A percentile compares a stretch with the other conserved stretches of the same genome.
Conservation (phyloP, 2,329 filamentous ascomycete genomes). For the Metarhizium album region DNA sequence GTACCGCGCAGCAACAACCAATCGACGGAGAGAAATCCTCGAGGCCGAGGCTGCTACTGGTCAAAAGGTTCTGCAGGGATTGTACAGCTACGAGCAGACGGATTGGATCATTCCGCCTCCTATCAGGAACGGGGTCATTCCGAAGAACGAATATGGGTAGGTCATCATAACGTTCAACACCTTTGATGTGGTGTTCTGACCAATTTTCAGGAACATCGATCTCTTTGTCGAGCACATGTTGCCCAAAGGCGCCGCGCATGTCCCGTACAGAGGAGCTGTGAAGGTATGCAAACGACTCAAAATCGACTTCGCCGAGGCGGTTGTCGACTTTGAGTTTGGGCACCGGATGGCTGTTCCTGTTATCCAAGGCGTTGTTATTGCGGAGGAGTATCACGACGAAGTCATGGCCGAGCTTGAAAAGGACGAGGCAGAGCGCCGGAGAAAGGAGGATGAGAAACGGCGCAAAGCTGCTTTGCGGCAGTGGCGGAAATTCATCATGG, state of each 20-base stretch:
- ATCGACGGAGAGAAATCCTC: constrained; percentile 78
- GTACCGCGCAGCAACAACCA: constrained; percentile 80
- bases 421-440: constrained; percentile 62
- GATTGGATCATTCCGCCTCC: constrained; percentile 91
- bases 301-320: constrained; percentile 87
- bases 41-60: constrained; percentile 72
- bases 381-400: constrained; percentile 62
- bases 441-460: constrained; percentile 76
- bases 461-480: constrained; percentile 60
- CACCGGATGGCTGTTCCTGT: constrained; percentile 89
- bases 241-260: constrained; percentile 69
- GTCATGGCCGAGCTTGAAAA: constrained; percentile 71
- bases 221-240: constrained; percentile 92
- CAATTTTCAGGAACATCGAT: constrained; percentile 61
- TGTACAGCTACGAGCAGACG: constrained; percentile 78
- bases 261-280: constrained; percentile 66
- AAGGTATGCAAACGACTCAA: constrained; percentile 74
- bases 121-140: constrained; percentile 75
- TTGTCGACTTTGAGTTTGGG: constrained; percentile 93
- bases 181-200: constrained; percentile 11
- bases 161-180: constrained; percentile 1
- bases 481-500: constrained; percentile 84
- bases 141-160: constrained; percentile 79
- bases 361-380: constrained; percentile 81
- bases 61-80: constrained; percentile 72